These are phyloP conservation scores for Coemansia aciculifera DNA, from an alignment of 192 early-diverging fungal genomes.

Conservation along the genomic window DNA sequence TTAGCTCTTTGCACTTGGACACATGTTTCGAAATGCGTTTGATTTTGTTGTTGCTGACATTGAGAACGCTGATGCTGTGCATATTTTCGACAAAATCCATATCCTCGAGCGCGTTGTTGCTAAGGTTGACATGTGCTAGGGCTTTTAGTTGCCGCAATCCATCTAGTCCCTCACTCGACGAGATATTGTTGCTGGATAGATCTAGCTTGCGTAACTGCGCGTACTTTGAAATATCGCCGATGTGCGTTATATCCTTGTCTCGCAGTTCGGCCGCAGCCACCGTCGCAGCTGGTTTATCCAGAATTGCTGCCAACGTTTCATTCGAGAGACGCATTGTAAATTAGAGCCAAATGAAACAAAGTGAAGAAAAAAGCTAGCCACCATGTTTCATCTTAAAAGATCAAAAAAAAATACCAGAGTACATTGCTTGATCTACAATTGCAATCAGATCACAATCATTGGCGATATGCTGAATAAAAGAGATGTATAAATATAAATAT, in stretches of 20 bases:
- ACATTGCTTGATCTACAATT: not conserved
- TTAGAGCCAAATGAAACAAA: not conserved
- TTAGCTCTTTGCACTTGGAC: slow-evolving; percentile 60
- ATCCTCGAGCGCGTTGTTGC: slow-evolving; percentile 60
- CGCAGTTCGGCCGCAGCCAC: slow-evolving; percentile 58
- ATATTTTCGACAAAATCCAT: slow-evolving; percentile 16
- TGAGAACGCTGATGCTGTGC: slow-evolving; percentile 58
- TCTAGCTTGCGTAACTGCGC: slow-evolving; percentile 58
- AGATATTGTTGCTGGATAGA: slow-evolving; percentile 65
- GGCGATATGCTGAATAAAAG: not conserved
- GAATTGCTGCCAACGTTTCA: slow-evolving; percentile 18
- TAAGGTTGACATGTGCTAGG: slow-evolving; percentile 64
- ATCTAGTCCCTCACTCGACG: slow-evolving; percentile 57
- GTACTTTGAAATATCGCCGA: slow-evolving; percentile 71
- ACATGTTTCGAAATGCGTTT: slow-evolving; percentile 62
- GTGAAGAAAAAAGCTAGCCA: not conserved
- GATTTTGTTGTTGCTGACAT: slow-evolving; percentile 69
- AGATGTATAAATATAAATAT: not conserved
- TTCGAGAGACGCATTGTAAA: slow-evolving; percentile 37
- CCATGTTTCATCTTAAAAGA: not conserved
- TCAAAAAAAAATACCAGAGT: not conserved
- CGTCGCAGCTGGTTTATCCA: slow-evolving; percentile 24
- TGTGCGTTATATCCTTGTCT: slow-evolving; percentile 60
- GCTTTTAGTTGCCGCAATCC: slow-evolving; percentile 55
- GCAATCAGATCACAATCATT: not conserved